Conservation (phyloP, 2,329 filamentous ascomycete genomes). For the Fusarium fracticaudum region DNA sequence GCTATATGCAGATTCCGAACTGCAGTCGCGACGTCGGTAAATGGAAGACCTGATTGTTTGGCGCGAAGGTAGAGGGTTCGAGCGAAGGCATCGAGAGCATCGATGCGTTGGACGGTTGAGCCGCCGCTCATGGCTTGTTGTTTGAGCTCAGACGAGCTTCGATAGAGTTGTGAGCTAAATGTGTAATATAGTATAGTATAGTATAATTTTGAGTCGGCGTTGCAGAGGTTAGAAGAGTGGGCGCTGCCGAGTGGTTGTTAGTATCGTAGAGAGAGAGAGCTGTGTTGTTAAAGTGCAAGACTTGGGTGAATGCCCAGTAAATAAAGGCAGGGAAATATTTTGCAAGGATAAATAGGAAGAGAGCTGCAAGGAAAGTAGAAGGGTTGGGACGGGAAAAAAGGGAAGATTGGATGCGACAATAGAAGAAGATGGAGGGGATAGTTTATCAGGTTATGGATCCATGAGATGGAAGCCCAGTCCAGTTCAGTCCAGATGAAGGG, state of each 20-base stretch:
- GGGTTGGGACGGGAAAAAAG: constrained; percentile 27
- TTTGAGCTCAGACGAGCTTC: constrained; percentile 26
- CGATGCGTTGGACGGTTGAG: constrained; percentile 57
- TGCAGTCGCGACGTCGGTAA: constrained; percentile 59
- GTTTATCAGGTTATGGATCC: constrained; percentile 11
- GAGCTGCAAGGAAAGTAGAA: constrained; percentile 9
- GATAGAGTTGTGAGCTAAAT: not conserved
- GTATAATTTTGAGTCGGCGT: not conserved
- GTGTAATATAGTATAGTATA: not conserved
- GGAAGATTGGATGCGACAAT: not conserved
- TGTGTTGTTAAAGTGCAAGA: not conserved
- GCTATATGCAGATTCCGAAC: constrained; percentile 65
- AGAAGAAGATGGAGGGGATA: constrained; percentile 12
- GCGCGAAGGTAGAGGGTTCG: constrained; percentile 65
- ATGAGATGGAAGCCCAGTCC: not conserved
- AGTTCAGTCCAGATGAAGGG: constrained; percentile 1
- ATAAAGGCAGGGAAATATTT: not conserved
- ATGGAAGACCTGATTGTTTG: constrained; percentile 56
- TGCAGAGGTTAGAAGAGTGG: not conserved
- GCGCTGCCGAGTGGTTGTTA: not conserved
- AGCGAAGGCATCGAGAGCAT: constrained; percentile 65
- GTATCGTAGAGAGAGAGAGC: not conserved
- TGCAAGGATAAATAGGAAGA: constrained; percentile 2
- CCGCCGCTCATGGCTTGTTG: constrained; percentile 45
- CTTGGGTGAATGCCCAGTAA: constrained; percentile 8